Evolutionary conservation across 2,329 filamentous ascomycete species (phyloP), one percentile per base, ranked within the genome.

Genomic region (Trichoderma arundinaceum): DNA sequence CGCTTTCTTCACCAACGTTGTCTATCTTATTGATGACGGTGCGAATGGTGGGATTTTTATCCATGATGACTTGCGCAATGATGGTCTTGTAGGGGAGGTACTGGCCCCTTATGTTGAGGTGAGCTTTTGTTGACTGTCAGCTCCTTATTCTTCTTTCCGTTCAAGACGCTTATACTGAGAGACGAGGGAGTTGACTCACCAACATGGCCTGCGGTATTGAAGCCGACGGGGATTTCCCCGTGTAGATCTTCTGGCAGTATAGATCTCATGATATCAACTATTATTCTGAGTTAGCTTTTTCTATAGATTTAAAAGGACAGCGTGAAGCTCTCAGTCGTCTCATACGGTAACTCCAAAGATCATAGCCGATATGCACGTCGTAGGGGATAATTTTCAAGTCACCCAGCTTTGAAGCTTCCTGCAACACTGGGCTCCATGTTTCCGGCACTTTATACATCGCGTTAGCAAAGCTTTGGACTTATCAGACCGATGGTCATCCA

Each of bases 1-100:
- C 88, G 71, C 89, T 95, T 71, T 92, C 89, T 22, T 87, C 86
- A 66, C 95, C 95, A 8, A 99, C 94, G 68, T 92, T 89, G 77
- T 96, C 90, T 49, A 90, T 86, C 79, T 99, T 99, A 84, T 97
- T 97, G 80, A 99, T 97, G 71, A 99, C 94, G 0, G 95, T 99
- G 67, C 83, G 85, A 67, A 97, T 87, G 52, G 80, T 81, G 9
- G 88, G 85, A 78, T 96, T 97, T 80, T 99, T 99, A 81, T 98
- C 95, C 60, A 92, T 80, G 19, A 99, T 81, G 2, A 98, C 89
- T 72, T 94, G 83, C 0, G 91, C 95, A 57, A 98, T 94, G 48
- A 98, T 76, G 70, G 90, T 77, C 77, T 95, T 97, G 82, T 96
- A 97, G 0, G 91, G 92, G 10, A 92, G 81, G 74, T 93, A 97